Evolutionary conservation across 345 rosid species (phyloP).

Genomic region (Pistacia integerrima): DNA sequence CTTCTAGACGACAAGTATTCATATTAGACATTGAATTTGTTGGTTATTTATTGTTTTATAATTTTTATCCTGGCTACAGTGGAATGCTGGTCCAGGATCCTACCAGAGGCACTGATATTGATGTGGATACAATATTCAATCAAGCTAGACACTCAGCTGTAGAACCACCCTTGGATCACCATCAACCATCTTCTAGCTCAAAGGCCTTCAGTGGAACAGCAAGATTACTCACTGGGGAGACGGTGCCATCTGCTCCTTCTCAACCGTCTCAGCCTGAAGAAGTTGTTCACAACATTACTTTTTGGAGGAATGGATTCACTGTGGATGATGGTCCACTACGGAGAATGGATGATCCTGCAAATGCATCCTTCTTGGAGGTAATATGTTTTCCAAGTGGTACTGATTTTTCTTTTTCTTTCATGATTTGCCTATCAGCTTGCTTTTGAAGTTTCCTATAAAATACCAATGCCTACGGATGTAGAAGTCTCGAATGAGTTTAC

Average conservation of each 20-base stretch:
- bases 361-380: conserved; percentile 86
- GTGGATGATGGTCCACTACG: conserved; percentile 84
- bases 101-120: conserved; percentile 50
- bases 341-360: conserved; percentile 76
- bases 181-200: conserved; percentile 50
- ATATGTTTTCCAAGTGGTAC: neutral
- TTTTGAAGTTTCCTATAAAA: neutral
- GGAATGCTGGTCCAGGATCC: conserved; percentile 96
- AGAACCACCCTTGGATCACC: conserved; percentile 55
- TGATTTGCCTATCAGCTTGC: neutral
- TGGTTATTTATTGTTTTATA: neutral
- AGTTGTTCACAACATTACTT: conserved; percentile 64
- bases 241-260: conserved; percentile 55
- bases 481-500: neutral
- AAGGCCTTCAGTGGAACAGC: conserved; percentile 77
- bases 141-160: conserved; percentile 72
- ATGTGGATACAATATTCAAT: conserved; percentile 66
- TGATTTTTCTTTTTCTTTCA: neutral
- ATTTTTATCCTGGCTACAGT: conserved; percentile 36
- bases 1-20: neutral
- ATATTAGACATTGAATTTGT: neutral
- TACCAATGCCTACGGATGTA: neutral
- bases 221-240: conserved; percentile 76
- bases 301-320: conserved; percentile 95
- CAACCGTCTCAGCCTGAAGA: conserved; percentile 60